These are phyloP conservation scores for Carex pumila DNA, from an alignment of 176 grass and related monocot genomes.

Conservation along the genomic window DNA sequence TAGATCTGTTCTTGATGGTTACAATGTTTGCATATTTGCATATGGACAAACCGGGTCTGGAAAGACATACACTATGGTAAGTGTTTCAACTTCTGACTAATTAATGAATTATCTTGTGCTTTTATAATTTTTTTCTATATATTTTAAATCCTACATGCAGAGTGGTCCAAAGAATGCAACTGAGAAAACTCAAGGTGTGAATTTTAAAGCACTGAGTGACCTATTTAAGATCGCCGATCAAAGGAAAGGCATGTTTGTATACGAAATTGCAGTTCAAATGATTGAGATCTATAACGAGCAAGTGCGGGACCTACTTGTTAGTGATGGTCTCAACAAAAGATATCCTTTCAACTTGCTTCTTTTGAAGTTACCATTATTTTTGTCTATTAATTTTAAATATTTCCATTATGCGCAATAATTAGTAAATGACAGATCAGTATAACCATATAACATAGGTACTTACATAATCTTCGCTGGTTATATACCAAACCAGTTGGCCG, in stretches of 20 bases:
- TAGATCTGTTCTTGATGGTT: constrained; percentile 95
- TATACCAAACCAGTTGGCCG: not conserved
- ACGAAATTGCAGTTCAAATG: constrained; percentile 97
- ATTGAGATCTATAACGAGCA: constrained; percentile 99
- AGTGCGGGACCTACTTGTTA: constrained; percentile 91
- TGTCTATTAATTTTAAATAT: constrained; percentile 10
- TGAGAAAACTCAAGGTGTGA: constrained; percentile 85
- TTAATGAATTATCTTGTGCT: not conserved
- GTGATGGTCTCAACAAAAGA: constrained; percentile 87
- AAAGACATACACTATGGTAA: constrained; percentile 98
- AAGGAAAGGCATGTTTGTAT: constrained; percentile 75
- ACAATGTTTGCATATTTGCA: constrained; percentile 99
- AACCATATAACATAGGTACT: not conserved
- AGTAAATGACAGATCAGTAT: not conserved
- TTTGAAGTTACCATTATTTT: constrained; percentile 14
- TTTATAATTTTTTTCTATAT: constrained; percentile 20
- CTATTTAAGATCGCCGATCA: constrained; percentile 86
- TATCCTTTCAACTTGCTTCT: constrained; percentile 58
- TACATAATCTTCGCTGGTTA: not conserved
- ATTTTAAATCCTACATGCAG: constrained; percentile 27
- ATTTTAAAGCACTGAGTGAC: constrained; percentile 85
- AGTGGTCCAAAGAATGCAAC: constrained; percentile 89
- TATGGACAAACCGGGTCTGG: constrained; percentile 99
- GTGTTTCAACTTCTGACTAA: constrained; percentile 12
- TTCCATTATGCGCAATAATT: not conserved